Evolutionary conservation across 192 early-diverging fungal genomes (phyloP).

Genomic region (Coemansia sp.): DNA sequence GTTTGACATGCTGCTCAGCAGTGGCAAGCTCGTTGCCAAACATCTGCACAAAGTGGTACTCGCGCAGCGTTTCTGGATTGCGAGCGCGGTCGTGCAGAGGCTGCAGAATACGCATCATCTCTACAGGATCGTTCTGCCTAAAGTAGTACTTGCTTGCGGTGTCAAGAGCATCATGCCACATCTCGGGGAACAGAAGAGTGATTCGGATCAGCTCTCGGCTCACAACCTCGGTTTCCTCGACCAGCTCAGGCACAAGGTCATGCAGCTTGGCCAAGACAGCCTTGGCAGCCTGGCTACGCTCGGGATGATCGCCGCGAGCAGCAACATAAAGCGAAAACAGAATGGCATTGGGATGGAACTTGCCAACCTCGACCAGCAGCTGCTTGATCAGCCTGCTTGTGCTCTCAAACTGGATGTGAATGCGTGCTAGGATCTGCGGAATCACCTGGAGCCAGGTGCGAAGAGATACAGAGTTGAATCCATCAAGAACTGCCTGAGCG

Average conservation of each 20-base stretch:
- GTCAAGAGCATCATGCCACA: conserved; percentile 95
- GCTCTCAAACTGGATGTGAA: conserved; percentile 79
- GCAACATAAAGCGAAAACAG: conserved; percentile 96
- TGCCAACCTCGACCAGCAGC: conserved; percentile 89
- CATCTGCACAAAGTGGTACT: conserved; percentile 92
- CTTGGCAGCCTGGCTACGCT: conserved; percentile 70
- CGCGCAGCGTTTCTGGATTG: conserved; percentile 86
- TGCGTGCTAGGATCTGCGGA: conserved; percentile 96
- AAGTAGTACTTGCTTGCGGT: conserved; percentile 85
- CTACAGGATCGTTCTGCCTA: conserved; percentile 74
- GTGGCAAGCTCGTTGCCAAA: conserved; percentile 90
- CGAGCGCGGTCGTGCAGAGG: conserved; percentile 77
- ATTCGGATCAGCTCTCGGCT: conserved; percentile 97
- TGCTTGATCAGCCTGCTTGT: conserved; percentile 88
- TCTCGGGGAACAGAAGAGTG: conserved; percentile 93
- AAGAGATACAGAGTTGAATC: conserved; percentile 83
- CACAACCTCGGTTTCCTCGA: conserved; percentile 89
- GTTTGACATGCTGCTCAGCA: conserved; percentile 84
- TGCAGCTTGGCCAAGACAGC: conserved; percentile 93
- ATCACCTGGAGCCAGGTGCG: conserved; percentile 99
- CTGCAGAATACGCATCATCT: conserved; percentile 86
- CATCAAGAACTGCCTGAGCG: conserved; percentile 81
- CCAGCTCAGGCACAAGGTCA: conserved; percentile 76
- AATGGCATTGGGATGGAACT: conserved; percentile 95
- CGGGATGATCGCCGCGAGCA: conserved; percentile 81